Evolutionary conservation across 2,329 filamentous ascomycete genomes (phyloP).

Genomic region (Keithomyces neogunnii): DNA sequence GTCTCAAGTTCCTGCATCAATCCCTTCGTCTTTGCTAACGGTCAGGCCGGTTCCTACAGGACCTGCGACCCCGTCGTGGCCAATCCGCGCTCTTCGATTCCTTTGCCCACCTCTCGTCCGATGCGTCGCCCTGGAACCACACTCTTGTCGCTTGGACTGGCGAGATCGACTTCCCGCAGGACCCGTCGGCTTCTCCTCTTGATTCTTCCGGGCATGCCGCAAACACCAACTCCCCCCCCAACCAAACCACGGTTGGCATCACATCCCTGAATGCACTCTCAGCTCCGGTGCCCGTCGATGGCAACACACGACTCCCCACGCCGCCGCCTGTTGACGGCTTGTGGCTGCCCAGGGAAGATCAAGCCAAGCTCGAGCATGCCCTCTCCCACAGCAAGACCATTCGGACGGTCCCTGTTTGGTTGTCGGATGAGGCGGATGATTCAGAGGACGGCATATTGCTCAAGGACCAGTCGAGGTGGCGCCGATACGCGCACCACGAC

Average conservation of each 20-base stretch:
- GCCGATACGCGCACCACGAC: constrained; percentile 83
- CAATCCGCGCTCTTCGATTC: constrained; percentile 91
- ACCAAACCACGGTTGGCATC: constrained; percentile 35
- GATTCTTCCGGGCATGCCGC: constrained; percentile 38
- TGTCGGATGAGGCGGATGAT: constrained; percentile 67
- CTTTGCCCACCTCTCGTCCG: constrained; percentile 79
- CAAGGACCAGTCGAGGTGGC: constrained; percentile 79
- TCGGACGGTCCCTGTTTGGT: constrained; percentile 80
- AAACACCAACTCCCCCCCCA: background rate
- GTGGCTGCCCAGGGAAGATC: constrained; percentile 61
- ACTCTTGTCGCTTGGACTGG: constrained; percentile 93
- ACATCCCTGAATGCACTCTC: constrained; percentile 64
- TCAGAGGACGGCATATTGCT: constrained; percentile 60
- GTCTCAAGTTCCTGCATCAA: background rate
- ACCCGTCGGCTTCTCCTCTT: constrained; percentile 36
- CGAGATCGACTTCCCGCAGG: constrained; percentile 56
- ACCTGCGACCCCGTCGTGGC: constrained; percentile 68
- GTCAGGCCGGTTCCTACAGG: constrained; percentile 35
- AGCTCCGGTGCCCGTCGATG: constrained; percentile 69
- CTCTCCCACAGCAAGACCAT: constrained; percentile 66
- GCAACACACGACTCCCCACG: constrained; percentile 43
- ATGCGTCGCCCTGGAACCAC: constrained; percentile 79
- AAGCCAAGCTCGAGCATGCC: constrained; percentile 64
- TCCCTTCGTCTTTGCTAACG: constrained; percentile 1
- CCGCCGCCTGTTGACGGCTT: constrained; percentile 59